phyloP scores from a whole-genome alignment of 257 asterid genomes.

The Solanum virginianum region DNA sequence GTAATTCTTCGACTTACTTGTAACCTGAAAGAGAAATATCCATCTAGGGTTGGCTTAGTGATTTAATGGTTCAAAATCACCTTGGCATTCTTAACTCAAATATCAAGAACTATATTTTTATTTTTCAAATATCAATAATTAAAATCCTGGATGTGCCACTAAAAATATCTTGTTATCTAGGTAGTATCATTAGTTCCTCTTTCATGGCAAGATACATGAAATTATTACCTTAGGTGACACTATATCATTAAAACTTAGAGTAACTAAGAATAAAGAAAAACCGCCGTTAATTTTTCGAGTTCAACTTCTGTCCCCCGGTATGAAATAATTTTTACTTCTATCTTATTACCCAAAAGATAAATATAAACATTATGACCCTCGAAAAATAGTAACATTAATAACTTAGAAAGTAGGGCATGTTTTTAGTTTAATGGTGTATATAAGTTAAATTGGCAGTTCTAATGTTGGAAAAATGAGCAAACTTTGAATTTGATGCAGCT shows the following conservation, averaged over 20 bases:
- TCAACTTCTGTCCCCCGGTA: not conserved
- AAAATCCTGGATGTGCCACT: not conserved
- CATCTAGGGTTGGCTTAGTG: not conserved
- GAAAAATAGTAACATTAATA: not conserved
- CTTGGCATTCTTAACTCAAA: not conserved
- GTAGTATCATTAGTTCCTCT: not conserved
- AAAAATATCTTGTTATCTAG: not conserved
- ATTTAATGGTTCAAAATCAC: not conserved
- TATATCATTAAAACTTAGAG: not conserved
- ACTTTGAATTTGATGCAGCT: slow-evolving; percentile 19
- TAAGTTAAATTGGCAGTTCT: not conserved
- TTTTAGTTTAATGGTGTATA: not conserved
- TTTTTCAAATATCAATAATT: not conserved
- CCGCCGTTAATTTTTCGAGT: not conserved
- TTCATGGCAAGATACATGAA: not conserved
- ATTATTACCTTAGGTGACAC: not conserved
- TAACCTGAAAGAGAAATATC: not conserved
- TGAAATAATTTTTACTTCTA: not conserved
- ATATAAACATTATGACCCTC: not conserved
- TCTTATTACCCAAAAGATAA: not conserved
- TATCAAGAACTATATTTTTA: not conserved
- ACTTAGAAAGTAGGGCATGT: not conserved
- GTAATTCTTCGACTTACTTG: not conserved
- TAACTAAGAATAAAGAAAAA: not conserved
- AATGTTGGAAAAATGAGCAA: not conserved